Conservation (phyloP, 441 rosid genomes). For the Erysimum cheiri region DNA sequence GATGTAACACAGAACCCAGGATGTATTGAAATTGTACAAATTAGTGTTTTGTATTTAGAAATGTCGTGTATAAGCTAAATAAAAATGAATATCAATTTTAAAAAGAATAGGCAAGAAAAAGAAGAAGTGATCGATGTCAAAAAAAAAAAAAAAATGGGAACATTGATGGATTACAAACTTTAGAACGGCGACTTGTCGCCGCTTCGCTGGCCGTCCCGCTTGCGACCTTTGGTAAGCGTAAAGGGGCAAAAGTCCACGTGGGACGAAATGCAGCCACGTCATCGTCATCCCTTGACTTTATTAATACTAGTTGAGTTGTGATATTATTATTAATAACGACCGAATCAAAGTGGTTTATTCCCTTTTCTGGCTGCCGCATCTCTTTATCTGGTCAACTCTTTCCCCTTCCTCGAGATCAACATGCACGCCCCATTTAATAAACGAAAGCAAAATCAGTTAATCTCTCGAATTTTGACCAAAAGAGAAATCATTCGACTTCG, state of each 20-base stretch:
- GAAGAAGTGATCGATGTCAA: not conserved
- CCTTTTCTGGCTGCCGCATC: constrained; percentile 37
- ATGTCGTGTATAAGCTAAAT: too few species aligned
- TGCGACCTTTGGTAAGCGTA: constrained; percentile 35
- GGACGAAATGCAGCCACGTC: constrained; percentile 16
- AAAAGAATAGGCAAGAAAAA: too few species aligned
- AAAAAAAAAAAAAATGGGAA: not conserved
- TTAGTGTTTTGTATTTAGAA: not conserved
- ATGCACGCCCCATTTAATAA: too few species aligned
- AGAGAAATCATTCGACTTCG: not conserved
- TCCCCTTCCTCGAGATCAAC: not conserved
- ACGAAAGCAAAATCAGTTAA: not conserved
- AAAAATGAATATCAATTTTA: too few species aligned
- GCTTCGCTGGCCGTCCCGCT: constrained; percentile 35
- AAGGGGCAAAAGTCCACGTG: constrained; percentile 39
- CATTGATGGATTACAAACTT: not conserved
- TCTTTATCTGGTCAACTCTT: constrained; percentile 32
- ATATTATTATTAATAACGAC: not conserved
- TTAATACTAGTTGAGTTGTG: not conserved
- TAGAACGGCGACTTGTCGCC: constrained; percentile 38
- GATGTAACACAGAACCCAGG: constrained; percentile 9
- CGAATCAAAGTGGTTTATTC: constrained; percentile 44
- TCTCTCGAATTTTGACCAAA: not conserved
- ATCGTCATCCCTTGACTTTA: not conserved
- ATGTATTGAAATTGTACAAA: constrained; percentile 9